Conservation (phyloP, 441 rosid species). For the Populus hybrid region DNA sequence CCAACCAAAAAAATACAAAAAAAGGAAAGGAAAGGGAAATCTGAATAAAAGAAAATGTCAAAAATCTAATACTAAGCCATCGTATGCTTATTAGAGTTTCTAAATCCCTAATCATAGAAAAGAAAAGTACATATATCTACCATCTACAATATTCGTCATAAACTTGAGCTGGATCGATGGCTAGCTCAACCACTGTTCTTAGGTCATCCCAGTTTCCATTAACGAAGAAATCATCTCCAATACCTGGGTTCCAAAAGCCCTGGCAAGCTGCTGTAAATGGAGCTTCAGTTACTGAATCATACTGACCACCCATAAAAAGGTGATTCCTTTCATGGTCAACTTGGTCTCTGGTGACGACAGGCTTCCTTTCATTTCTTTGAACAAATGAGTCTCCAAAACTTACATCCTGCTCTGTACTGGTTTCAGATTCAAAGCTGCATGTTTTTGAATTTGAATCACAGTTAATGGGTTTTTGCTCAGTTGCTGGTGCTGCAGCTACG, state of each 20-base stretch:
- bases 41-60: too few species aligned
- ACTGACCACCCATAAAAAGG: background rate
- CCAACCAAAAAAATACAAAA: too few species aligned
- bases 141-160: background rate
- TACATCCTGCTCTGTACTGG: conserved; percentile 14
- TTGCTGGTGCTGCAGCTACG: conserved; percentile 20
- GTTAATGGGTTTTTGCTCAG: conserved; percentile 12
- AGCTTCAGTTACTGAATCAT: background rate
- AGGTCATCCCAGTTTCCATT: conserved; percentile 50
- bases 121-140: background rate
- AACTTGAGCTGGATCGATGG: conserved; percentile 16
- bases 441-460: conserved; percentile 17
- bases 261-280: background rate
- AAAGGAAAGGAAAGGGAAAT: too few species aligned
- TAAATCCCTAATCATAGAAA: background rate
- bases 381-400: conserved; percentile 20
- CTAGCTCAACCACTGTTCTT: conserved; percentile 36
- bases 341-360: background rate
- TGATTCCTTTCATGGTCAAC: background rate
- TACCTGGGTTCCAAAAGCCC: background rate
- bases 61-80: background rate
- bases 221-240: conserved; percentile 23
- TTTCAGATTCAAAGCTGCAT: conserved; percentile 2
- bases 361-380: conserved; percentile 21
- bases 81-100: background rate